Evolutionary conservation across 2,329 filamentous ascomycete genomes (phyloP).

Genomic region (Aspergillus versicolor): DNA sequence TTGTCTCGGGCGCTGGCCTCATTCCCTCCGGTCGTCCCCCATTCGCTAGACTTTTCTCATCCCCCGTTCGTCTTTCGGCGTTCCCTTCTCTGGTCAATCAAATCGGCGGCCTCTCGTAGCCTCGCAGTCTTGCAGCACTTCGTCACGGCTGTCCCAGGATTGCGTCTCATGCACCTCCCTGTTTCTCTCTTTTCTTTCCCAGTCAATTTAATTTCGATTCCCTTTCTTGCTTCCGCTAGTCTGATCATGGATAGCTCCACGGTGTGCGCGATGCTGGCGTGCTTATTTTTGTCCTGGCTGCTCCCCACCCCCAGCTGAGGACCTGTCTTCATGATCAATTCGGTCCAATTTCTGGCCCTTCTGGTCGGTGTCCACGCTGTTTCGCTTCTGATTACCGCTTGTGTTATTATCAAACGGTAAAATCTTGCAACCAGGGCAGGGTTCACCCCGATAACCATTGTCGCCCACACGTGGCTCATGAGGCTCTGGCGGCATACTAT

Average conservation of each 20-base stretch:
- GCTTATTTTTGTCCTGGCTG: conserved; percentile 9
- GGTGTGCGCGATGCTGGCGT: conserved; percentile 8
- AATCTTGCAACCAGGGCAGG: neutral
- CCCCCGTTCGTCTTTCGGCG: conserved; percentile 2
- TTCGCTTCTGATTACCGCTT: conserved; percentile 13
- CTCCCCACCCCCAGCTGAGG: conserved; percentile 9
- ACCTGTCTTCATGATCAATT: conserved; percentile 5
- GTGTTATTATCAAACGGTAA: neutral
- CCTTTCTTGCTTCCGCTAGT: conserved; percentile 6
- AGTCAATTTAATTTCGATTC: neutral
- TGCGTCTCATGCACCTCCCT: neutral
- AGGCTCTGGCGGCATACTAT: conserved; percentile 8
- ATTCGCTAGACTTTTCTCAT: conserved; percentile 2
- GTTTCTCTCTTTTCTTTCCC: neutral
- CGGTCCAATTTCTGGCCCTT: conserved; percentile 1
- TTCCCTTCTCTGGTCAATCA: neutral
- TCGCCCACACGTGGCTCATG: conserved; percentile 4
- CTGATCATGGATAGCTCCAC: conserved; percentile 10
- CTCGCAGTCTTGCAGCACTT: neutral
- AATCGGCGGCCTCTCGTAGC: neutral
- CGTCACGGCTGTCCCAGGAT: neutral
- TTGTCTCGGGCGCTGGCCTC: neutral
- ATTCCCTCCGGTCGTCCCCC: neutral
- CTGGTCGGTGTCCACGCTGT: conserved; percentile 8
- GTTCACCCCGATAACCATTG: neutral